Base-by-base conservation (phyloP, 1,284 basidiomycete species). In the Fomitopsis palustris region DNA sequence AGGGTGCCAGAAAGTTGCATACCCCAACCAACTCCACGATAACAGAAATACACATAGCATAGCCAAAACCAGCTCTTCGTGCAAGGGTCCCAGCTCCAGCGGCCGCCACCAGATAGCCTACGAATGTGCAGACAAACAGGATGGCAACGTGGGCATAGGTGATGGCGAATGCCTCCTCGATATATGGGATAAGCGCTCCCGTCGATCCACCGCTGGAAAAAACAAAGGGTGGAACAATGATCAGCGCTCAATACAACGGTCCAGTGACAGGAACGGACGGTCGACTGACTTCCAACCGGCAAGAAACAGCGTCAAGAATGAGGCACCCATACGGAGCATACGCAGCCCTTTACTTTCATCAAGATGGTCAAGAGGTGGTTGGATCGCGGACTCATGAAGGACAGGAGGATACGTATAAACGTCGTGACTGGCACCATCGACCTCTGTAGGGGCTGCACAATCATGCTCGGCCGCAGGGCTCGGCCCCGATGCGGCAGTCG, bases 21-120 rank as follows among this genome's bases (percentile, higher is more conserved):
- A 72, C 72, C 31, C 71, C 72, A n/a, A 65, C 62, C 52, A 74
- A 59, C 58, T 71, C 71, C 7, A 71, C 57, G 3, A 70, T 29
- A 8, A 67, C 60, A 6, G 71, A 59, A 9, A 69, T 65, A 53
- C 64, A 64, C 42, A 73, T 62, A 4, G 69, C 67, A 47, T 66
- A 65, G 21, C 72, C 72, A 53, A 65, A 72, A 4, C 71, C 70
- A n/a, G 69, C 61, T 55, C 61, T 67, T n/a, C 69, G 63, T 3
- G 68, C 55, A 4, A 67, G 59, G 3, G 65, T 62, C 1, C 72
- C 71, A 12, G 68, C 62, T 8, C 58, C 62, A 4, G 63, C 64
- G 2, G 70, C 72, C 0, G 72, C 67, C 6, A 67, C 65, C 16
- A 69, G 58, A 61, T 72, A 72, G 0, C 71, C 70, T 12, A 72